phyloP scores from a whole-genome alignment of 1,284 basidiomycete species.

The Leccinum holopus region DNA sequence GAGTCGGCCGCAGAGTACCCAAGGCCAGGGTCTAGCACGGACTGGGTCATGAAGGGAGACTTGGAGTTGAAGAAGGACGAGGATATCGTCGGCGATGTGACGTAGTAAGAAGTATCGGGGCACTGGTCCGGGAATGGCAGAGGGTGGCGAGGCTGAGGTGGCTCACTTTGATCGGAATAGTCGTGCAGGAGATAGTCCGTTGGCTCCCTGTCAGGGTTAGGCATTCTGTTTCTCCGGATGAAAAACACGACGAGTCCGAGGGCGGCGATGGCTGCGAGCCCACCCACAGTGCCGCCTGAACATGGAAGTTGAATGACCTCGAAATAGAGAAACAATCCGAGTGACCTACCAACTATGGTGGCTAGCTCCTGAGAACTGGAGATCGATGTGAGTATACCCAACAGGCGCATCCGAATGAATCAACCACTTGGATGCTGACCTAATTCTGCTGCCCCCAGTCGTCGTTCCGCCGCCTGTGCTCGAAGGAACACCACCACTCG shows the following conservation, averaged over 20 bases:
- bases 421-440: conserved; percentile 24
- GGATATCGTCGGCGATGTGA: conserved; percentile 55
- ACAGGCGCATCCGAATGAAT: neutral
- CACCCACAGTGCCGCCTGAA: conserved; percentile 65
- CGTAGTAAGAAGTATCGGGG: conserved; percentile 67
- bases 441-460: neutral
- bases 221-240: conserved; percentile 46
- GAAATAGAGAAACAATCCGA: neutral
- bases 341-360: conserved; percentile 55
- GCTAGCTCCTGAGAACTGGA: conserved; percentile 46
- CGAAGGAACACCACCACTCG: neutral
- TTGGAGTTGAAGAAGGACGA: conserved; percentile 9
- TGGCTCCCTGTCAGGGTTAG: conserved; percentile 46
- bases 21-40: conserved; percentile 19
- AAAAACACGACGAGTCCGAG: conserved; percentile 48
- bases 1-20: conserved; percentile 24
- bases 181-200: conserved; percentile 62
- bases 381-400: conserved; percentile 4
- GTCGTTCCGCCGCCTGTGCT: conserved; percentile 3
- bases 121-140: conserved; percentile 56
- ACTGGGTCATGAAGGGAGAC: conserved; percentile 2
- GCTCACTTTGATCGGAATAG: conserved; percentile 48
- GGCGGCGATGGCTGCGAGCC: conserved; percentile 47
- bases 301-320: conserved; percentile 7
- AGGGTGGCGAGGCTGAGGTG: conserved; percentile 37